phyloP scores from a whole-genome alignment of 1,284 basidiomycete genomes.

The Coriolopsis trogii region DNA sequence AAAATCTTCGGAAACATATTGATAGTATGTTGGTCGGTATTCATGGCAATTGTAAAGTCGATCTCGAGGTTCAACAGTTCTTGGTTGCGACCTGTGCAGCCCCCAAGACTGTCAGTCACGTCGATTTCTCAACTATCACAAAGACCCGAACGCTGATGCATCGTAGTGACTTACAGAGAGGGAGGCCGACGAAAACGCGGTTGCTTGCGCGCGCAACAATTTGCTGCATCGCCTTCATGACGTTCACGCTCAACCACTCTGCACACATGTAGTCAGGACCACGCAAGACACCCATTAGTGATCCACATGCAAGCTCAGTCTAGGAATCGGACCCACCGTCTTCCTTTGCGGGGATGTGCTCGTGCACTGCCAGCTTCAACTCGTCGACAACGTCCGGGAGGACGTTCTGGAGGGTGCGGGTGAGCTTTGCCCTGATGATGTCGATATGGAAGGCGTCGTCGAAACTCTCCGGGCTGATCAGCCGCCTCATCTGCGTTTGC shows the following conservation, averaged over 20 bases:
- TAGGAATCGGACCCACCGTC: conserved; percentile 22
- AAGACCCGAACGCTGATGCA: too few species aligned
- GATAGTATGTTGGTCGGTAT: conserved; percentile 35
- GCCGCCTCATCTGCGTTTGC: conserved; percentile 26
- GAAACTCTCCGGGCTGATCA: conserved; percentile 28
- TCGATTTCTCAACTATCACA: too few species aligned
- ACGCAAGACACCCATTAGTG: too few species aligned
- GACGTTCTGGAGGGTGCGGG: conserved; percentile 31
- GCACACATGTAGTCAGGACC: not conserved
- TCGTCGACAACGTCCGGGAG: conserved; percentile 37
- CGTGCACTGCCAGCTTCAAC: conserved; percentile 31
- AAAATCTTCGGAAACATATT: conserved; percentile 40
- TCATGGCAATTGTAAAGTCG: conserved; percentile 40
- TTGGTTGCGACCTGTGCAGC: conserved; percentile 38
- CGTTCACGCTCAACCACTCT: conserved; percentile 28
- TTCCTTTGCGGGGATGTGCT: conserved; percentile 25
- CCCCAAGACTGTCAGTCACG: too few species aligned
- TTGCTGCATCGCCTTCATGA: conserved; percentile 15
- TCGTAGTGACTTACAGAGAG: conserved; percentile 26
- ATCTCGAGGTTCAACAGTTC: conserved; percentile 43
- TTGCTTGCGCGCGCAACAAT: conserved; percentile 31
- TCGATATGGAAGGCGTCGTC: conserved; percentile 33
- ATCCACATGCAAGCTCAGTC: too few species aligned
- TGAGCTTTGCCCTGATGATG: conserved; percentile 31
- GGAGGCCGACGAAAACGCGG: conserved; percentile 32